A percentile compares a stretch with the other conserved stretches of the same genome.
These are phyloP conservation scores for Butyriboletus loyo DNA, from an alignment of 768 basidiomycete species.

Conservation along the genomic window DNA sequence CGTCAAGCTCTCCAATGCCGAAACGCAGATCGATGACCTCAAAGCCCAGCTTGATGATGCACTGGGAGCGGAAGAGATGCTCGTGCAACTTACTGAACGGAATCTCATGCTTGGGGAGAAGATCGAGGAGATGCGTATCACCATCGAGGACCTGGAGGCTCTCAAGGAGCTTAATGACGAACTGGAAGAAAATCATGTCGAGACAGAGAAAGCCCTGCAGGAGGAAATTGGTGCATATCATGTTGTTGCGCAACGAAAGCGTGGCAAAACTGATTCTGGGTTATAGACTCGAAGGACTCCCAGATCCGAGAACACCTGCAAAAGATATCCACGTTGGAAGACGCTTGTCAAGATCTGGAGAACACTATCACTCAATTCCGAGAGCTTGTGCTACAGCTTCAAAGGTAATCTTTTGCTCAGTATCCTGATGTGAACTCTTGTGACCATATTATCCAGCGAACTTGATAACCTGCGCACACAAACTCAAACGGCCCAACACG, in stretches of 20 bases:
- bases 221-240: conserved; percentile 77
- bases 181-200: conserved; percentile 92
- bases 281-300: conserved; percentile 63
- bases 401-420: conserved; percentile 49
- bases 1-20: conserved; percentile 83
- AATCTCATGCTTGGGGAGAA: conserved; percentile 94
- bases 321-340: conserved; percentile 69
- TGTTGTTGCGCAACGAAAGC: background rate
- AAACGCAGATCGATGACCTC: conserved; percentile 88
- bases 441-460: conserved; percentile 51
- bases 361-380: conserved; percentile 88
- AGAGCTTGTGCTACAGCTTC: conserved; percentile 82
- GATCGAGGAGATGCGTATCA: conserved; percentile 96
- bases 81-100: conserved; percentile 91
- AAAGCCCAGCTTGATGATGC: conserved; percentile 95
- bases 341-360: conserved; percentile 81
- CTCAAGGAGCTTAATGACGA: conserved; percentile 96
- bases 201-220: conserved; percentile 87
- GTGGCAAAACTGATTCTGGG: conserved; percentile 1
- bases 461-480: conserved; percentile 80
- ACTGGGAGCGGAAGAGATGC: conserved; percentile 92
- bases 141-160: conserved; percentile 94
- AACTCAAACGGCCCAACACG: conserved; percentile 79
- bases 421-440: conserved; percentile 7
- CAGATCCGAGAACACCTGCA: conserved; percentile 64